Percentiles rank a stretch among this genome's conserved stretches.
Conservation (phyloP, 1,139 yeast genomes). For the Saccharomycopsis crataegensis region DNA sequence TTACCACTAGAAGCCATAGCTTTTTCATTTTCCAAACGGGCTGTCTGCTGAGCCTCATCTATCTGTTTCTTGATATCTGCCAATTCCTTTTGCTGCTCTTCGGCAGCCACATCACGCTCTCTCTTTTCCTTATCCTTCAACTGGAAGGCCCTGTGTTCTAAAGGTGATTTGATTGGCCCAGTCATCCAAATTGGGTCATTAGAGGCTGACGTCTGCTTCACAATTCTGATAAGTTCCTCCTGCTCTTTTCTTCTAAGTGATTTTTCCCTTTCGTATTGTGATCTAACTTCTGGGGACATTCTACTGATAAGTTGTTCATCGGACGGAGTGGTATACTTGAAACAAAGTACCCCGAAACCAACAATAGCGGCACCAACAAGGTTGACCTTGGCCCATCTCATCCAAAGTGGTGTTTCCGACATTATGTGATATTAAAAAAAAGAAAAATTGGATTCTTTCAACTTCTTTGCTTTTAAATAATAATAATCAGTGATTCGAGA, state of each 20-base stretch:
- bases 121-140: conserved; percentile 39
- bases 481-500: no score
- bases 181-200: conserved; percentile 79
- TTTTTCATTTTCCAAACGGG: conserved; percentile 31
- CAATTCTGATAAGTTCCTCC: conserved; percentile 58
- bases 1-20: conserved; percentile 32
- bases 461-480: no score
- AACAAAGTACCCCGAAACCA: conserved; percentile 59
- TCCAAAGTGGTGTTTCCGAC: conserved; percentile 27
- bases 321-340: conserved; percentile 69
- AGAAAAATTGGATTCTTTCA: not conserved
- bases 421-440: not conserved
- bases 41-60: conserved; percentile 33
- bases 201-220: conserved; percentile 51
- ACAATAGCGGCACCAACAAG: conserved; percentile 55
- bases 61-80: conserved; percentile 40
- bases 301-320: conserved; percentile 70
- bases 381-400: conserved; percentile 55
- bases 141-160: conserved; percentile 35
- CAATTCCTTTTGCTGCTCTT: conserved; percentile 39
- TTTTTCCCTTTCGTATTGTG: conserved; percentile 63
- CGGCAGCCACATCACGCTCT: conserved; percentile 41
- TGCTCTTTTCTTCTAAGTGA: conserved; percentile 60
- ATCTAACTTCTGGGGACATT: conserved; percentile 77
- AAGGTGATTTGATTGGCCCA: conserved; percentile 61